Percentiles rank a stretch among this genome's conserved stretches.
phyloP scores from a whole-genome alignment of 139 green algal species.

The Edaphochlamys debaryana region DNA sequence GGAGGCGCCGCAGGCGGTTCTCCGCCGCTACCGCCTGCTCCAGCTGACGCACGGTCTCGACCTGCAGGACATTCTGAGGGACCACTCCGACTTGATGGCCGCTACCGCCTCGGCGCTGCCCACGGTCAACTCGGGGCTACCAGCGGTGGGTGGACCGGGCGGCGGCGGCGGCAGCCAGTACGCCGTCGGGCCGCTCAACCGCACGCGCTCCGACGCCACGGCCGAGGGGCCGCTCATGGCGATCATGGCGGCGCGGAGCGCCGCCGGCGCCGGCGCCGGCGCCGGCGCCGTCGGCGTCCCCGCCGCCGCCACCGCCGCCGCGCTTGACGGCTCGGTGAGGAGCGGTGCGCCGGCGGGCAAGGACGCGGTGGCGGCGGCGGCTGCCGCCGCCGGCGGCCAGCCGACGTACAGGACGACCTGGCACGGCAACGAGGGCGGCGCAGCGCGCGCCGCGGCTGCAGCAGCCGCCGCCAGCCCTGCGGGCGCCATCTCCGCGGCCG shows the following conservation, averaged over 20 bases:
- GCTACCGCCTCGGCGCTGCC: neutral
- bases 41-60: constrained; percentile 36
- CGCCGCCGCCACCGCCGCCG: too few species aligned
- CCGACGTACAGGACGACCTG: constrained; percentile 19
- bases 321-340: neutral
- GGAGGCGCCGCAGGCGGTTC: constrained; percentile 23
- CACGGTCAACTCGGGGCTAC: too few species aligned
- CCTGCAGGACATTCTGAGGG: constrained; percentile 29
- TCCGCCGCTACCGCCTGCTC: constrained; percentile 30
- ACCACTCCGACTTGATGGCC: constrained; percentile 8
- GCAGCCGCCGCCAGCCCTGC: neutral
- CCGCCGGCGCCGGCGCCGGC: neutral
- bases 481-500: too few species aligned
- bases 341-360: too few species aligned
- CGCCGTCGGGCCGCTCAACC: neutral
- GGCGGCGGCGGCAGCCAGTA: too few species aligned
- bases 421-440: neutral
- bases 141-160: neutral
- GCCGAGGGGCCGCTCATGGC: too few species aligned
- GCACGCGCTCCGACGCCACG: neutral
- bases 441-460: neutral
- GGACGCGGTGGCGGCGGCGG: too few species aligned
- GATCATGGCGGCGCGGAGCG: too few species aligned
- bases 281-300: neutral
- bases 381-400: too few species aligned